Evolutionary conservation across 108 stramenopile genomes (phyloP).

Genomic region (Parietichytrium sp.): DNA sequence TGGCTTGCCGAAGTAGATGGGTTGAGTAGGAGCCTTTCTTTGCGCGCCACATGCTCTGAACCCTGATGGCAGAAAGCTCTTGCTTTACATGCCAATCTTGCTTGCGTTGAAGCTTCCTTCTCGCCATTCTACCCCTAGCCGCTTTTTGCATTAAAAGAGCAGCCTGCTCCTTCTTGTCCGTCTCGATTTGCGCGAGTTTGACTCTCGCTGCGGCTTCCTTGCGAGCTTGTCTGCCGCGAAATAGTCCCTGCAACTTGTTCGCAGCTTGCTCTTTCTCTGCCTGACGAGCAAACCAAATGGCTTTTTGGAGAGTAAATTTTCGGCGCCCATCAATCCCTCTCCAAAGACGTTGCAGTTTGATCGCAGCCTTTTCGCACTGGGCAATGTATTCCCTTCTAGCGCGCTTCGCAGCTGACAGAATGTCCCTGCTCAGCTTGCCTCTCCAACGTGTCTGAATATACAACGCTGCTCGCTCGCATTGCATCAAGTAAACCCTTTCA

Average conservation of each 20-base stretch:
- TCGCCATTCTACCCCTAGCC: slow-evolving; percentile 34
- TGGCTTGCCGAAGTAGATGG: slow-evolving; percentile 1
- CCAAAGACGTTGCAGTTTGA: neutral
- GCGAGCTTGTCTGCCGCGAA: neutral
- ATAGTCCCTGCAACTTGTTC: slow-evolving; percentile 33
- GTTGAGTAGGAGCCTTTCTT: slow-evolving; percentile 42
- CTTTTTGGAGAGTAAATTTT: neutral
- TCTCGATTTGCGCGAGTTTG: neutral
- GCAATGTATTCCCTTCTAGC: neutral
- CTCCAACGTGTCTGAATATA: slow-evolving; percentile 6
- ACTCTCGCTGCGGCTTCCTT: neutral
- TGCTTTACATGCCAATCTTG: neutral
- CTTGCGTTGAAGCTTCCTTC: neutral
- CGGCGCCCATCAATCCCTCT: neutral
- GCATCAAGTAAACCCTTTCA: neutral
- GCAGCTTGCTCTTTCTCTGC: slow-evolving; percentile 33
- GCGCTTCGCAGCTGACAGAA: neutral
- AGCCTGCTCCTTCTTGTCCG: neutral
- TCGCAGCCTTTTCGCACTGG: slow-evolving; percentile 35
- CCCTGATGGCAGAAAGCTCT: neutral
- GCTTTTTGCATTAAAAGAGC: slow-evolving; percentile 2
- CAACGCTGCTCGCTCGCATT: neutral
- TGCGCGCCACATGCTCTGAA: slow-evolving; percentile 47
- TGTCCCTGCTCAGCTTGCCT: neutral
- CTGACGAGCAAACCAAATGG: neutral